Conservation (phyloP, 345 rosid genomes). For the Eucalyptus camaldulensis region DNA sequence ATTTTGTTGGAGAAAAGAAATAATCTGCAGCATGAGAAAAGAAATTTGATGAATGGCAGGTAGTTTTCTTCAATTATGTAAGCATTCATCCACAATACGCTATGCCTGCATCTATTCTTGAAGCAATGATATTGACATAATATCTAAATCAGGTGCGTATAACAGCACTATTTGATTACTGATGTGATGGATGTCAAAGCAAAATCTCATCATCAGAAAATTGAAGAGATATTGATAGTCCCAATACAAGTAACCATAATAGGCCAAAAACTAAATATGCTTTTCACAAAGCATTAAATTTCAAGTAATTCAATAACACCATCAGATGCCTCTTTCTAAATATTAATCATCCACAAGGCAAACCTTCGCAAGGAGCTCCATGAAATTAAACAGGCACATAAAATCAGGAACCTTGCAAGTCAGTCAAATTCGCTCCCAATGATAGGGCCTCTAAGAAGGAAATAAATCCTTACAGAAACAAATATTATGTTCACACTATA, state of each 20-base stretch:
- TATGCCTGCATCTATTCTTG: not conserved
- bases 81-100: not conserved
- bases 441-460: not conserved
- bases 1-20: constrained; percentile 61
- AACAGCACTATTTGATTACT: not conserved
- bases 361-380: not conserved
- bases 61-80: not conserved
- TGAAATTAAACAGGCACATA: not conserved
- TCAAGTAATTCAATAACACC: not conserved
- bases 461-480: not conserved
- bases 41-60: not conserved
- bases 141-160: not conserved
- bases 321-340: not conserved
- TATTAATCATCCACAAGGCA: not conserved
- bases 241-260: not conserved
- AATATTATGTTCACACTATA: not conserved
- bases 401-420: not conserved
- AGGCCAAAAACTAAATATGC: not conserved
- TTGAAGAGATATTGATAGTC: not conserved
- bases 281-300: not conserved
- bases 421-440: not conserved
- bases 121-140: not conserved
- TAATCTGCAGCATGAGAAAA: not conserved
- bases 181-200: not conserved
- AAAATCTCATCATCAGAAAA: not conserved